Base-by-base conservation (phyloP, 306 rosid species). In the Myrica gale region DNA sequence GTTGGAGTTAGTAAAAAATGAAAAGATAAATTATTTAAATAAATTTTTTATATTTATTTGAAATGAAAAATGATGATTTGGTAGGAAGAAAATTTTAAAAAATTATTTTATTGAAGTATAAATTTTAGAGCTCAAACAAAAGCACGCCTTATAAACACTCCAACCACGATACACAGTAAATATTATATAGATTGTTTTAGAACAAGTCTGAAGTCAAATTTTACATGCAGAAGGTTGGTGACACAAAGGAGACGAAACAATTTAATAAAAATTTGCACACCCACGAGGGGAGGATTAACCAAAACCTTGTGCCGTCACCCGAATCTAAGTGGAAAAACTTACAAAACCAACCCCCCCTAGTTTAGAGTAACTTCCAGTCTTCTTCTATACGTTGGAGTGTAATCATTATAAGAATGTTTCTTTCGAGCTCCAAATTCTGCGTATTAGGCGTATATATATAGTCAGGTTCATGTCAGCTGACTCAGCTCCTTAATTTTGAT, bases 401-500 rank as follows among this genome's bases (percentile, higher is more conserved):
- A 66, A 71, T 69, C 55, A 75, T 81, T 55, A 47, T 9, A 53
- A 10, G 32, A 52, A 43, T 32, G 79, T 45, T 50, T 23, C 37
- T 3, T 52, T 5, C 75, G 57, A 32, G 37, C 3, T n/a, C 8
- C 9, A 73, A 73, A 61, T 45, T 76, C 50, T 52, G 7, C 42
- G 53, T 65, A 57, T 78, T 56, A 70, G 76, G 71, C 52, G 51
- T 23, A 52, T 10, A 68, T 23, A 51, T 15, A 68, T 3, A 6
- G 8, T 71, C 57, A 68, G 79, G 77, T 85, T 83, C 74, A 65
- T 77, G 62, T 65, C 76, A 78, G 47, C 73, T 78, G 84, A 72
- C 81, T 69, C 77, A 58, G 75, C 61, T 77, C 73, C 41, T 23
- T 42, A 15, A 19, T 19, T 43, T 43, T 12, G 8, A 16, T 26